Evolutionary conservation across 2,329 filamentous ascomycete species (phyloP).

Genomic region (Dactylonectria estremocensis): DNA sequence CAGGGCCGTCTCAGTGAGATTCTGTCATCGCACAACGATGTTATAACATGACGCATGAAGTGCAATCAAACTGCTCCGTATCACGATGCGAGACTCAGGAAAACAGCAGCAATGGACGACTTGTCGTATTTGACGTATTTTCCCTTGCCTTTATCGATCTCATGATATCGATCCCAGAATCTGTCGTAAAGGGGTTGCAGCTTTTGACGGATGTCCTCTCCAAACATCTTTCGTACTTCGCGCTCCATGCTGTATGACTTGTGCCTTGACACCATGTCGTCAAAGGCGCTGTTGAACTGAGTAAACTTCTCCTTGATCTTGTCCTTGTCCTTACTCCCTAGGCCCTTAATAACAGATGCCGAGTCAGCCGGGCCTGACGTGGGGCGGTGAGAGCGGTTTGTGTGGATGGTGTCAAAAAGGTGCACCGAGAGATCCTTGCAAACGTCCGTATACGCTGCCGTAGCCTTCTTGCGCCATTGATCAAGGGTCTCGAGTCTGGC

Average conservation of each 20-base stretch:
- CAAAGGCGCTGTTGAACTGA: constrained; percentile 90
- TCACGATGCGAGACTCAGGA: constrained; percentile 64
- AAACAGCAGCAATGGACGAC: constrained; percentile 78
- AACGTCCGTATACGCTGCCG: constrained; percentile 84
- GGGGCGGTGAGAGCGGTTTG: constrained; percentile 81
- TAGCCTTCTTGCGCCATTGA: constrained; percentile 89
- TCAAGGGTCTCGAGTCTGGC: constrained; percentile 79
- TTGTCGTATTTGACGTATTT: constrained; percentile 99
- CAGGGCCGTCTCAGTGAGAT: background rate
- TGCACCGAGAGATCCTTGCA: constrained; percentile 91
- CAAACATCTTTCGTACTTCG: constrained; percentile 86
- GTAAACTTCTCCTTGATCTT: constrained; percentile 97
- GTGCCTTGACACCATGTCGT: constrained; percentile 88
- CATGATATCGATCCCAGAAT: constrained; percentile 98
- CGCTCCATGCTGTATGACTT: constrained; percentile 90
- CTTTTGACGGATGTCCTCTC: constrained; percentile 88
- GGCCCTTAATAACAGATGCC: constrained; percentile 84
- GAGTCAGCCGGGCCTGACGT: constrained; percentile 85
- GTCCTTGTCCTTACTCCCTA: constrained; percentile 94
- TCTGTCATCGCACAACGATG: background rate
- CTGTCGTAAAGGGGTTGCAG: constrained; percentile 94
- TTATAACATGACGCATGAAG: background rate
- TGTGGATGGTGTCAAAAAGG: constrained; percentile 93
- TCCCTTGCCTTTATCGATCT: constrained; percentile 96
- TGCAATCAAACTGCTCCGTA: background rate